phyloP scores from a whole-genome alignment of 495 filamentous ascomycete species.

The Sporormia fimetaria region DNA sequence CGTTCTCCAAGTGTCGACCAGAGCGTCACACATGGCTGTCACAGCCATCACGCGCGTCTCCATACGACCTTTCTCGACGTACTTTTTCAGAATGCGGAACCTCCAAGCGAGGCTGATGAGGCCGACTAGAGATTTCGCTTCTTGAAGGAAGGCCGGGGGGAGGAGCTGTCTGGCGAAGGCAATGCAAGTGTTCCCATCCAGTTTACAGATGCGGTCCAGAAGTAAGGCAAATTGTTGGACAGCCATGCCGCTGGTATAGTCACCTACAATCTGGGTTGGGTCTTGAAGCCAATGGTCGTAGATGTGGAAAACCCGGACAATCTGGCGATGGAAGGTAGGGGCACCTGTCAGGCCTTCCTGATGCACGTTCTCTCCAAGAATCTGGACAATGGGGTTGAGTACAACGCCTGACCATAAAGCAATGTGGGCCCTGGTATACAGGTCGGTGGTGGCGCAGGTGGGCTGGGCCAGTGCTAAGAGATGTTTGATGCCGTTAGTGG shows the following conservation, averaged over 20 bases:
- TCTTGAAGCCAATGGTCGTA: conserved; percentile 19
- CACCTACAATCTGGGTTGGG: conserved; percentile 15
- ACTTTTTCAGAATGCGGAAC: conserved; percentile 54
- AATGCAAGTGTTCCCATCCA: too few species aligned
- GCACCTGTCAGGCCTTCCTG: conserved; percentile 1
- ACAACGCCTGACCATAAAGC: conserved; percentile 6
- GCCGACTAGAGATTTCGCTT: conserved; percentile 15
- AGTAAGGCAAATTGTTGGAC: too few species aligned
- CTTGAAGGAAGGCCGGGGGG: not conserved
- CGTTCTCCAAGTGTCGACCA: conserved; percentile 50
- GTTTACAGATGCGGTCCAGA: too few species aligned
- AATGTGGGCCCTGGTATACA: not conserved
- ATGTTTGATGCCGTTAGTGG: conserved; percentile 8
- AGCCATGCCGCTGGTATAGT: too few species aligned
- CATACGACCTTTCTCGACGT: conserved; percentile 77
- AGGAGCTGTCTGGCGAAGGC: too few species aligned
- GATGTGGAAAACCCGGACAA: conserved; percentile 10
- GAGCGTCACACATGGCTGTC: conserved; percentile 56
- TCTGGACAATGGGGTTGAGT: conserved; percentile 5
- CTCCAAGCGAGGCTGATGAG: conserved; percentile 57
- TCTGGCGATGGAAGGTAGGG: conserved; percentile 4
- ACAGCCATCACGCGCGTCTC: conserved; percentile 70
- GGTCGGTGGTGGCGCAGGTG: conserved; percentile 9
- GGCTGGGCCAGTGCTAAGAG: conserved; percentile 10
- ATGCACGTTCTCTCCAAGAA: not conserved